phyloP scores from a whole-genome alignment of 306 rosid species.

The Citrullus amarus region DNA sequence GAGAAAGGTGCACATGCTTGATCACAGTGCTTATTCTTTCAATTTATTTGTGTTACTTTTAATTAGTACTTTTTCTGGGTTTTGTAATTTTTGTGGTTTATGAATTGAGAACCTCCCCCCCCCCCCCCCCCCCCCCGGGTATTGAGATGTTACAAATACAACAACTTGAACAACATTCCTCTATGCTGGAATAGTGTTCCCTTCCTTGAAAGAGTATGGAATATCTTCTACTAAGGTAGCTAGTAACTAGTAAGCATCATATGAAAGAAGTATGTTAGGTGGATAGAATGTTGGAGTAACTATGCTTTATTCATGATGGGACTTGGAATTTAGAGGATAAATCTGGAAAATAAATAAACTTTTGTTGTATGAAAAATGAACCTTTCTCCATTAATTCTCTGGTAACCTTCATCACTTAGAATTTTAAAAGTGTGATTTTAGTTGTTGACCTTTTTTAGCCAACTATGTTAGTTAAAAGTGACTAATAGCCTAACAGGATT shows the following conservation, averaged over 20 bases:
- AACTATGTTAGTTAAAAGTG: background rate
- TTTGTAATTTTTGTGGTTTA: background rate
- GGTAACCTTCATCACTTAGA: background rate
- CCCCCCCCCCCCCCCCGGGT: background rate
- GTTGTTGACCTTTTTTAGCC: background rate
- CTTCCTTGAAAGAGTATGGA: background rate
- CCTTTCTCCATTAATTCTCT: background rate
- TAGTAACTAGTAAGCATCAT: background rate
- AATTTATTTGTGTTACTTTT: background rate
- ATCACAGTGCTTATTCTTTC: conserved; percentile 7
- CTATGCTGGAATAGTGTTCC: background rate
- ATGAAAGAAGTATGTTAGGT: background rate
- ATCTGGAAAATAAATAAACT: background rate
- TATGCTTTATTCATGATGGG: background rate
- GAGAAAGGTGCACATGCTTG: conserved; percentile 61
- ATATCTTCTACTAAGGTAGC: background rate
- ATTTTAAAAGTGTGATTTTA: background rate
- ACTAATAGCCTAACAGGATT: too few species aligned
- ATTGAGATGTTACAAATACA: background rate
- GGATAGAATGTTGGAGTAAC: background rate
- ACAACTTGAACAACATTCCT: background rate
- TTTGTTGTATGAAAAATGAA: background rate
- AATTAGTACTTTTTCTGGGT: background rate
- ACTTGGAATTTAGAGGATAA: background rate
- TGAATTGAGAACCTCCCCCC: background rate